Evolutionary conservation across 179 eudicot genomes (phyloP).

Genomic region (Pouteria campechiana): DNA sequence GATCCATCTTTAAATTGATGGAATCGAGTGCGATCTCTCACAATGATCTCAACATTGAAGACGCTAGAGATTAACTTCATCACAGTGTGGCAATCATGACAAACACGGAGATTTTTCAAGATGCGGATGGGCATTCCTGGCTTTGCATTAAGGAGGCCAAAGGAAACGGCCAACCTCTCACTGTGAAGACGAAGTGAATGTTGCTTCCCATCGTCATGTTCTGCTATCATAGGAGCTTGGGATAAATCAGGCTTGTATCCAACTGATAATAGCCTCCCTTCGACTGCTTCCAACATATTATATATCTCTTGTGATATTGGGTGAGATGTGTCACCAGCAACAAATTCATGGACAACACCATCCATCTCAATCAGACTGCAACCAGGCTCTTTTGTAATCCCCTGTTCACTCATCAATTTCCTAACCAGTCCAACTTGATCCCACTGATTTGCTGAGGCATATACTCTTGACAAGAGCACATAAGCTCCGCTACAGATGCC

Average conservation of each 20-base stretch:
- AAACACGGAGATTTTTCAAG: constrained; percentile 61
- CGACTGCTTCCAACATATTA: constrained; percentile 26
- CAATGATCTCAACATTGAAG: constrained; percentile 45
- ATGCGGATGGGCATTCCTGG: constrained; percentile 58
- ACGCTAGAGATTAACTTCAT: constrained; percentile 43
- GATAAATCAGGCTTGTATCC: constrained; percentile 45
- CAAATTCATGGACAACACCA: constrained; percentile 56
- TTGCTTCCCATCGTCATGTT: constrained; percentile 26
- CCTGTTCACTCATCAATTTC: constrained; percentile 57
- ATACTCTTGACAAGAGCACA: constrained; percentile 61
- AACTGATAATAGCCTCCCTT: constrained; percentile 20
- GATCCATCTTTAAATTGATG: constrained; percentile 53
- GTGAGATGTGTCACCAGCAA: constrained; percentile 65
- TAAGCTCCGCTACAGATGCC: constrained; percentile 44
- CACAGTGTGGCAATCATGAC: constrained; percentile 60
- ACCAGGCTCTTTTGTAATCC: constrained; percentile 62
- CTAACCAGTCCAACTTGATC: constrained; percentile 56
- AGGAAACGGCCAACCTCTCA: constrained; percentile 69
- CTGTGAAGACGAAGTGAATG: constrained; percentile 49
- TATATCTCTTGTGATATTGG: constrained; percentile 34
- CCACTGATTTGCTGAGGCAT: constrained; percentile 61
- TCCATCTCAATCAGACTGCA: constrained; percentile 64
- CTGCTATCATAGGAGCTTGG: constrained; percentile 53
- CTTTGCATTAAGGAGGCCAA: constrained; percentile 37
- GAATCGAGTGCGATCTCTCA: constrained; percentile 66